Base-by-base conservation (phyloP, 2,329 filamentous ascomycete genomes). In the Parastagonospora nodorum region DNA sequence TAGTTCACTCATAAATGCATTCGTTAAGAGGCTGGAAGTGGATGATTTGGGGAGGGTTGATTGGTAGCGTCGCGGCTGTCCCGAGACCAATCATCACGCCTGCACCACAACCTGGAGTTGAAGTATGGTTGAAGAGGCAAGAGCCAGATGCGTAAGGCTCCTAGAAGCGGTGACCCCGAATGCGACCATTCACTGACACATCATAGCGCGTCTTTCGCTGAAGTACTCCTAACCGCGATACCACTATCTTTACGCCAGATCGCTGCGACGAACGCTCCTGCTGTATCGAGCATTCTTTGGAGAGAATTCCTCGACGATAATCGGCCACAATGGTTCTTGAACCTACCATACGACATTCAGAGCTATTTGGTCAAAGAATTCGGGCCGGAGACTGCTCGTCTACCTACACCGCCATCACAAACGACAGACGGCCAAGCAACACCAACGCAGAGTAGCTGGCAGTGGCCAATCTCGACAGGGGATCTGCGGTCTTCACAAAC, bases 211-310 rank as follows among this genome's bases (percentile, higher is more conserved):
- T 69, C 68, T 3, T 58, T 74, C 47, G 69, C 67, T 40, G 48
- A 66, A 44, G 55, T 73, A 24, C 63, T 74, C 19, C 59, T 73
- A 10, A 74, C 68, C 14, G 71, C 69, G 33, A 55, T 74, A 5
- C 71, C 71, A 15, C 58, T 61, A 16, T 73, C 68, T 29, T 56
- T 74, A 10, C 68, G 69, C 36, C 54, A 67, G 42, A 60, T 73
- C 7, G 71, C 68, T 31, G 70, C 68, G 11, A 74, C 71, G 2
- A 70, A 74, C 32, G 45, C 72, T 27, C 68, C 69, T 2, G 70
- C 68, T 4, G 65, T 68, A 2, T 74, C 71, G 6, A 67, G 66
- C 45, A 68, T 73, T 7, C 44, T 74, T 6, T 69, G 65, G 64
- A 53, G 57, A 2, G 64, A 73, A 7, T 73, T 74, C 29, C 49